phyloP scores from a whole-genome alignment of 495 filamentous ascomycete genomes.

The Umbilicaria muhlenbergii region DNA sequence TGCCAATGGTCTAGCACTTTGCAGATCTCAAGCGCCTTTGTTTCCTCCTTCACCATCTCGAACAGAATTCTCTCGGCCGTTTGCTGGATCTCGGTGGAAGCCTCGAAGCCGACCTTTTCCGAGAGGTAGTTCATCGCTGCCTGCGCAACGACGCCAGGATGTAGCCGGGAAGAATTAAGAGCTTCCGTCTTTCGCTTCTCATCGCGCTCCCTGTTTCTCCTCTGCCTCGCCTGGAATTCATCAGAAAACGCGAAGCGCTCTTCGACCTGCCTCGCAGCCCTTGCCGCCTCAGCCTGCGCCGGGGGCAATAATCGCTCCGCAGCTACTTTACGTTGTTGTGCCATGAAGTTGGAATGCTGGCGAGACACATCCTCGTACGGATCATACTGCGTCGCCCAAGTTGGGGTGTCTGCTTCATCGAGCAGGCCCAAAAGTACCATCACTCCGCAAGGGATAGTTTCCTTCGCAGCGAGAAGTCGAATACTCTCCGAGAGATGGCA shows the following conservation, averaged over 20 bases:
- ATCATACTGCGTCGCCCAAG: constrained; percentile 34
- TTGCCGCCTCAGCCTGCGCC: constrained; percentile 27
- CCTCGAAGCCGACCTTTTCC: constrained; percentile 13
- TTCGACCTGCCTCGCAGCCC: not conserved
- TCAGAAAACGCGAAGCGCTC: constrained; percentile 5
- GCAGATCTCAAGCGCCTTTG: constrained; percentile 26
- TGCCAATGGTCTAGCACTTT: constrained; percentile 40
- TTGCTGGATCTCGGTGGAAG: constrained; percentile 15
- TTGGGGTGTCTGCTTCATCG: constrained; percentile 34
- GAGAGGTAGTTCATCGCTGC: constrained; percentile 32
- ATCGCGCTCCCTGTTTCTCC: constrained; percentile 19
- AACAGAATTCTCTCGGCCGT: constrained; percentile 35
- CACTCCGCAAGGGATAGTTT: constrained; percentile 45
- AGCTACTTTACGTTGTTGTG: constrained; percentile 24
- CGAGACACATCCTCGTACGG: constrained; percentile 19
- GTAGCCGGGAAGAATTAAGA: constrained; percentile 38
- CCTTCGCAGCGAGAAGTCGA: constrained; percentile 30
- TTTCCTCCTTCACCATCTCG: constrained; percentile 36
- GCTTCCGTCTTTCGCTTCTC: constrained; percentile 35
- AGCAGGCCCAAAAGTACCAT: constrained; percentile 38
- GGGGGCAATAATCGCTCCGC: constrained; percentile 31
- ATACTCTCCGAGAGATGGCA: constrained; percentile 41
- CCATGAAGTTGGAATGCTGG: constrained; percentile 23
- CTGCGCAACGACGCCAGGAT: constrained; percentile 32
- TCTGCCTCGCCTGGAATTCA: constrained; percentile 19